Conservation (phyloP, 768 basidiomycete species). For the Rhizopogon salebrosus region DNA sequence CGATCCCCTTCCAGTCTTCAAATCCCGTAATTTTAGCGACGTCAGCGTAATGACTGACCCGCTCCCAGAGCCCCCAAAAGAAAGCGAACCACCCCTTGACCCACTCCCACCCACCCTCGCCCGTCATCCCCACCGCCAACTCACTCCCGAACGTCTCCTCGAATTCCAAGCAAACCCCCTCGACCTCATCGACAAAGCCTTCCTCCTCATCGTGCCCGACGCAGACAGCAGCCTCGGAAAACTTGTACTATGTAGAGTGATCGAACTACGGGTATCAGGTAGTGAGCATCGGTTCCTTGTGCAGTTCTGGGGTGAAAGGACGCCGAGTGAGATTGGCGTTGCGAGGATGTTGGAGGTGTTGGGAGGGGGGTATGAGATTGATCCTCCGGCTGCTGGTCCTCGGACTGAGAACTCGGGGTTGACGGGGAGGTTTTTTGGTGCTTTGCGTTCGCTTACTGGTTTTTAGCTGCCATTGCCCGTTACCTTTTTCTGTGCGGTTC, state of each 20-base stretch:
- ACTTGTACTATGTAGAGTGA: not conserved
- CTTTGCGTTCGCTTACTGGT: not conserved
- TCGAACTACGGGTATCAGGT: not conserved
- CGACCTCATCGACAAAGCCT: not conserved
- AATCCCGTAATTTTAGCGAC: not conserved
- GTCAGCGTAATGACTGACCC: not conserved
- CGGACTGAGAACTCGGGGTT: not conserved
- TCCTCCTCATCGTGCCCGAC: not conserved
- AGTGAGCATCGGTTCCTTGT: not conserved
- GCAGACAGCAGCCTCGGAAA: not conserved
- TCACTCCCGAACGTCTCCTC: not conserved
- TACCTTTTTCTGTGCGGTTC: not conserved
- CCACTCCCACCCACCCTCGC: not conserved
- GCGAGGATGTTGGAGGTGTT: not conserved
- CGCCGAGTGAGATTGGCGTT: not conserved
- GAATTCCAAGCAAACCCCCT: not conserved
- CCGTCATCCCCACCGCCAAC: not conserved
- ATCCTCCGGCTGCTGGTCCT: not conserved
- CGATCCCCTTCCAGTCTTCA: not conserved
- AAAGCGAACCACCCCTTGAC: not conserved
- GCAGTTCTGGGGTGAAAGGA: not conserved
- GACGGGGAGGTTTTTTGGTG: not conserved
- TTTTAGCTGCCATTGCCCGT: not conserved
- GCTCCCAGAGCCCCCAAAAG: not conserved
- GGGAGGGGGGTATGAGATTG: not conserved